Percentiles rank a stretch among this genome's conserved stretches.
These are phyloP conservation scores for Daldinia vernicosa DNA, from an alignment of 495 filamentous ascomycete genomes.

Conservation along the genomic window DNA sequence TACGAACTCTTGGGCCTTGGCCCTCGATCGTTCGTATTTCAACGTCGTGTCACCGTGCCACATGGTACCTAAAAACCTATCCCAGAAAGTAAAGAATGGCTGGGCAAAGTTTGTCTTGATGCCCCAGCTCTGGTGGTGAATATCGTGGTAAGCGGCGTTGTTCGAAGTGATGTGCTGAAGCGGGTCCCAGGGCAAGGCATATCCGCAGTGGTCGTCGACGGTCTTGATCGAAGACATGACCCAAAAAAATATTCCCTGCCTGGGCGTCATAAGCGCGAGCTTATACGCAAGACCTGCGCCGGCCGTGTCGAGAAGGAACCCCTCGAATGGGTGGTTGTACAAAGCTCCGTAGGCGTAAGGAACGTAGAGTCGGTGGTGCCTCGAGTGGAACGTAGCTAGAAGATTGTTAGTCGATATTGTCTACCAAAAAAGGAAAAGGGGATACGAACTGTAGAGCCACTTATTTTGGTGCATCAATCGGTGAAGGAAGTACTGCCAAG, in stretches of 20 bases:
- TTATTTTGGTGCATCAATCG: conserved; percentile 93
- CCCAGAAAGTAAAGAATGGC: conserved; percentile 90
- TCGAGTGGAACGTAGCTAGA: conserved; percentile 85
- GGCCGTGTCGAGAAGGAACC: conserved; percentile 89
- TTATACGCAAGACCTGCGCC: conserved; percentile 86
- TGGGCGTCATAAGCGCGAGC: conserved; percentile 74
- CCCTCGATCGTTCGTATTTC: conserved; percentile 55
- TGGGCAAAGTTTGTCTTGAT: conserved; percentile 86
- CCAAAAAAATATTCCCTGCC: conserved; percentile 88
- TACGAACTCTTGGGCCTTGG: conserved; percentile 39
- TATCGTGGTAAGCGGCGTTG: conserved; percentile 94
- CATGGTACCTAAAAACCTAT: conserved; percentile 73
- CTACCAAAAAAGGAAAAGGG: neutral
- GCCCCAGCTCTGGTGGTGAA: conserved; percentile 99
- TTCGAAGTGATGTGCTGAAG: conserved; percentile 90
- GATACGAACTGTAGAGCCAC: conserved; percentile 91
- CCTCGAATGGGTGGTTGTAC: conserved; percentile 95
- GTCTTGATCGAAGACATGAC: conserved; percentile 88
- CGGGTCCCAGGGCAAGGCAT: conserved; percentile 93
- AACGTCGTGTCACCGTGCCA: conserved; percentile 69
- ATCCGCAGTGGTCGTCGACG: conserved; percentile 97
- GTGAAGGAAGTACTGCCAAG: conserved; percentile 97
- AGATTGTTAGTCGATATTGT: conserved; percentile 30
- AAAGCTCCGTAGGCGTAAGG: conserved; percentile 97
- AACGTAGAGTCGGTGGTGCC: conserved; percentile 95